phyloP scores from a whole-genome alignment of 2,329 filamentous ascomycete species.

The Apiospora marii region DNA sequence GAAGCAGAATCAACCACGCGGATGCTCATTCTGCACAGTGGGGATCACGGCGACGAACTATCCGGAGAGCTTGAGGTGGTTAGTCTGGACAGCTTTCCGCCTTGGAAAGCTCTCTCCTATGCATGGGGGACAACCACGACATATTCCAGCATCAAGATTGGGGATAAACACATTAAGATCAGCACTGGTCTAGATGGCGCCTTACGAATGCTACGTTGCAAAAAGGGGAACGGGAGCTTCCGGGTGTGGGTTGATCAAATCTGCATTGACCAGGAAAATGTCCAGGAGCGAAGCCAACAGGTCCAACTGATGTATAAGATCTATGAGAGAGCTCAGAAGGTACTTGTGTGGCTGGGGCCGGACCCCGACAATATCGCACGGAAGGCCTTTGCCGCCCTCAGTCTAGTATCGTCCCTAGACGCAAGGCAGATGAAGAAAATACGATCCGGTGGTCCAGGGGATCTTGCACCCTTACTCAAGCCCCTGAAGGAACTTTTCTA shows the following conservation, averaged over 20 bases:
- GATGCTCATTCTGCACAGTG: neutral
- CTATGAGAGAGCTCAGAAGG: neutral
- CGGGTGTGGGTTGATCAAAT: neutral
- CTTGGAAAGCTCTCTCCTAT: neutral
- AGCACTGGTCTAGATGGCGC: no score
- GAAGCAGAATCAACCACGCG: neutral
- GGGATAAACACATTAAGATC: neutral
- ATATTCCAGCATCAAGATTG: neutral
- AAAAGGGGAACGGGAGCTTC: no score
- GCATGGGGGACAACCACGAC: neutral
- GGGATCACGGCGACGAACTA: neutral
- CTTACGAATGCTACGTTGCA: no score
- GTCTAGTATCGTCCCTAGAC: neutral
- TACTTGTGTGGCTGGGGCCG: neutral
- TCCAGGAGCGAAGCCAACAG: neutral
- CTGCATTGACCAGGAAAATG: neutral
- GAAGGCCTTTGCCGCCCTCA: neutral
- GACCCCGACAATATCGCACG: accelerated
- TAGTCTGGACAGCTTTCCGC: neutral
- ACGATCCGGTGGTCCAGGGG: neutral
- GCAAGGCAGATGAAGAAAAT: accelerated
- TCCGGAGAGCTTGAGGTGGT: neutral
- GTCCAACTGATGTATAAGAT: neutral
- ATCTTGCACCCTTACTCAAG: neutral
- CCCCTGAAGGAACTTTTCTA: neutral